Evolutionary conservation across 225 moss, liverwort and hornwort species (phyloP).

Genomic region (Takakia lepidozioides): DNA sequence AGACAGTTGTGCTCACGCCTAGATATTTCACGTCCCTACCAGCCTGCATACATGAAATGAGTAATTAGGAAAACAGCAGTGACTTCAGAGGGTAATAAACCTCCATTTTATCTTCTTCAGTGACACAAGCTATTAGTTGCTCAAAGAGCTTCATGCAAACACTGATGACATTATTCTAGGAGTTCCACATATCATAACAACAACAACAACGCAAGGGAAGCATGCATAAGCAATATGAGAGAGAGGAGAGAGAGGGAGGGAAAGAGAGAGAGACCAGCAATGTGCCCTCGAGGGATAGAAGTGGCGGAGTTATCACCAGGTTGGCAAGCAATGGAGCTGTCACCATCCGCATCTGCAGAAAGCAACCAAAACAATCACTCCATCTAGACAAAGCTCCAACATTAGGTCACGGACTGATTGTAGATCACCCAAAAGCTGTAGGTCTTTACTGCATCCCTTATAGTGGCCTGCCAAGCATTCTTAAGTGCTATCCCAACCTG

Average conservation of each 20-base stretch:
- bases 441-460: too few species aligned
- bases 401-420: too few species aligned
- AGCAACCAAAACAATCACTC: too few species aligned
- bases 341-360: conserved; percentile 63
- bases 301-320: conserved; percentile 60
- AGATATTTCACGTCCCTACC: conserved; percentile 80
- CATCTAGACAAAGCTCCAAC: too few species aligned
- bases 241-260: not conserved
- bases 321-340: conserved; percentile 66
- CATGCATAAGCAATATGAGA: not conserved
- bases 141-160: too few species aligned
- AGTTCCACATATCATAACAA: too few species aligned
- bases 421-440: too few species aligned
- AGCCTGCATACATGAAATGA: conserved; percentile 30
- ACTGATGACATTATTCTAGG: too few species aligned
- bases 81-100: not conserved
- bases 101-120: not conserved
- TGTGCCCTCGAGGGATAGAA: conserved; percentile 77
- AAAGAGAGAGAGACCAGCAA: conserved; percentile 37
- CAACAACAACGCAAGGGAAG: not conserved
- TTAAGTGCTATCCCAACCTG: too few species aligned
- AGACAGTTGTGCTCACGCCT: conserved; percentile 77
- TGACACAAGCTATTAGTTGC: too few species aligned
- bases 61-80: not conserved
- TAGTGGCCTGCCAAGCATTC: too few species aligned